Percentiles rank a stretch among this genome's conserved stretches.
Evolutionary conservation across 352 stramenopile genomes (phyloP).

Genomic region (Globisporangium carolinianum): DNA sequence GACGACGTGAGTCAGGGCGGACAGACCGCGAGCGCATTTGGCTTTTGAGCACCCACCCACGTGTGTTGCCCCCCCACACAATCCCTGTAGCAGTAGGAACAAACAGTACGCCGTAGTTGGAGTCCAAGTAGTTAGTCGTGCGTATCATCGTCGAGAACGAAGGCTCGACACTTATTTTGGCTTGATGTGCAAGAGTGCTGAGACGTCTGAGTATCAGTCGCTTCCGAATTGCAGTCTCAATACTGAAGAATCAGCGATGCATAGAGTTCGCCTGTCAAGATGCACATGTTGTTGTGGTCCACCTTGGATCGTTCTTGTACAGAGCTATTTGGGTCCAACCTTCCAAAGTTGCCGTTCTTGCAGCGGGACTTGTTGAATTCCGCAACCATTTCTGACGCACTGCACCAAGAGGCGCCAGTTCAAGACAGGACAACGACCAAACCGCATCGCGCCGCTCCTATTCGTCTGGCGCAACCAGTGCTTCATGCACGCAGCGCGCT

Average conservation of each 20-base stretch:
- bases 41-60: slow-evolving; percentile 44
- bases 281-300: not conserved
- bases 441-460: no score
- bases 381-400: no score
- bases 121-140: not conserved
- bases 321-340: slow-evolving; percentile 3
- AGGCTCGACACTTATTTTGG: not conserved
- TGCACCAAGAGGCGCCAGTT: no score
- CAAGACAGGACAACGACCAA: no score
- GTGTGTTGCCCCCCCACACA: not conserved
- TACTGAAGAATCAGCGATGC: no score
- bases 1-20: slow-evolving; percentile 55
- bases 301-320: not conserved
- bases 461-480: no score
- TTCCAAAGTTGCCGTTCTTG: no score
- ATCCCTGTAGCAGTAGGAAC: not conserved
- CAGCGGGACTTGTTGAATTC: slow-evolving; percentile 9
- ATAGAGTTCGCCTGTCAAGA: no score
- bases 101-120: not conserved
- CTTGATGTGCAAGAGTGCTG: not conserved
- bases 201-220: not conserved
- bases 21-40: slow-evolving; percentile 61
- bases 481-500: no score
- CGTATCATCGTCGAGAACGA: not conserved
- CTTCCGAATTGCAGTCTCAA: not conserved